phyloP scores from a whole-genome alignment of 2,329 filamentous ascomycete species.

The Pyricularia grisea region DNA sequence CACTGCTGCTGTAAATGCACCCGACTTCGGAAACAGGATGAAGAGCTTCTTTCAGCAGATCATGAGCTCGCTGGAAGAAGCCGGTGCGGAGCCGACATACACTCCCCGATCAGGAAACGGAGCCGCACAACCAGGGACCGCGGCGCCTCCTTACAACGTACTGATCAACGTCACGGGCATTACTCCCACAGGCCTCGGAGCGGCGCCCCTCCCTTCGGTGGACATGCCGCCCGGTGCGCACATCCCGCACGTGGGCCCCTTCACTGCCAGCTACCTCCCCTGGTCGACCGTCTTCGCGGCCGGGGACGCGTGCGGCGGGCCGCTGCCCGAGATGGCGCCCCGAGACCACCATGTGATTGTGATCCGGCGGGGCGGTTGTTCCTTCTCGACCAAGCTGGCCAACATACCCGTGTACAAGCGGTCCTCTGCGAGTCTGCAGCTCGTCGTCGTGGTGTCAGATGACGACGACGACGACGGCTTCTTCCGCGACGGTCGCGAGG shows the following conservation, averaged over 20 bases:
- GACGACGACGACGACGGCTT: constrained; percentile 31
- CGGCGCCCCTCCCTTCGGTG: constrained; percentile 37
- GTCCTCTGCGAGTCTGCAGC: constrained; percentile 52
- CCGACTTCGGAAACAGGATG: constrained; percentile 31
- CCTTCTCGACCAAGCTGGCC: constrained; percentile 71
- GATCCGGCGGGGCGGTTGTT: constrained; percentile 73
- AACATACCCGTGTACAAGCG: constrained; percentile 76
- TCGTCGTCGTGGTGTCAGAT: constrained; percentile 69
- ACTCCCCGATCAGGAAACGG: neutral
- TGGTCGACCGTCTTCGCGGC: constrained; percentile 68
- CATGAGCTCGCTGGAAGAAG: constrained; percentile 30
- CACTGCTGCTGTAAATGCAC: constrained; percentile 1
- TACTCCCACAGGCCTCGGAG: constrained; percentile 28
- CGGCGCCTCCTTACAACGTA: constrained; percentile 16
- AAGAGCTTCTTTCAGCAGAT: constrained; percentile 35
- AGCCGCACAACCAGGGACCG: neutral
- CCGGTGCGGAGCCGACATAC: constrained; percentile 13
- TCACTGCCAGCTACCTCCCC: constrained; percentile 36
- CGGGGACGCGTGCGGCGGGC: constrained; percentile 55
- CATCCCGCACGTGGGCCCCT: constrained; percentile 23
- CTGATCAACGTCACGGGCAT: constrained; percentile 26
- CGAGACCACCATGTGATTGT: constrained; percentile 67
- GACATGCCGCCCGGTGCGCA: constrained; percentile 25
- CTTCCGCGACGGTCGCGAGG: constrained; percentile 6
- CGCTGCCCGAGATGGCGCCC: constrained; percentile 39